Percentiles rank a stretch among this genome's conserved stretches.
Evolutionary conservation across 768 basidiomycete genomes (phyloP).

Genomic region (Cystofilobasidium ferigula): DNA sequence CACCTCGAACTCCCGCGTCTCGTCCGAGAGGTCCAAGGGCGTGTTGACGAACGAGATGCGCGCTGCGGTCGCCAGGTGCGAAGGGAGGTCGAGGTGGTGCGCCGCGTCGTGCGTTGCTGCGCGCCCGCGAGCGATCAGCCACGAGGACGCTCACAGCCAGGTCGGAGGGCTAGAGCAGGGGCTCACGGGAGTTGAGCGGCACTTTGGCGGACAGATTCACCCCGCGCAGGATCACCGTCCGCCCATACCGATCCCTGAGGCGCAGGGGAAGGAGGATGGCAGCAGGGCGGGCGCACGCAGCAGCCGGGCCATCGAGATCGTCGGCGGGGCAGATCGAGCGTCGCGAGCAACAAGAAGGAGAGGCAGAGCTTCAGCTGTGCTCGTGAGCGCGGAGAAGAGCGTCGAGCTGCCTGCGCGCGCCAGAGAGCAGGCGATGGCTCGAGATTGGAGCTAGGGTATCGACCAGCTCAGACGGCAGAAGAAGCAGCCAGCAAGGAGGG

Average conservation of each 20-base stretch:
- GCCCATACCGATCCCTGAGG: background rate
- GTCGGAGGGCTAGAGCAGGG: background rate
- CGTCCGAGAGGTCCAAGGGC: conserved; percentile 70
- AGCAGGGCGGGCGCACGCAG: background rate
- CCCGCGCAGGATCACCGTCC: conserved; percentile 61
- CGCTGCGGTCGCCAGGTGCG: conserved; percentile 56
- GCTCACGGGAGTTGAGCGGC: background rate
- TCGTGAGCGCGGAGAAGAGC: background rate
- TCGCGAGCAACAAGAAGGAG: background rate
- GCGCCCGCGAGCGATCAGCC: conserved; percentile 42
- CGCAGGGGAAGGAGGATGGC: background rate
- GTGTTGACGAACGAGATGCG: conserved; percentile 60
- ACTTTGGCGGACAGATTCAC: conserved; percentile 68
- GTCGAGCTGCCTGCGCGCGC: background rate
- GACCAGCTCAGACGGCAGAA: too few species aligned
- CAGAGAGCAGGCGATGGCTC: too few species aligned
- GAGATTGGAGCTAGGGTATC: too few species aligned
- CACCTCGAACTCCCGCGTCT: conserved; percentile 35
- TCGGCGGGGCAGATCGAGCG: background rate
- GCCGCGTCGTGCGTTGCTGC: conserved; percentile 64
- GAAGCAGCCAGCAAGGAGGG: too few species aligned
- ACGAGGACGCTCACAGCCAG: background rate
- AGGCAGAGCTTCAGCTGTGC: too few species aligned
- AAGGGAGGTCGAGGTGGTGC: conserved; percentile 60
- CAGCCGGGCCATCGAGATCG: background rate